A percentile compares a stretch with the other conserved stretches of the same genome.
Conservation (phyloP, 768 basidiomycete species). For the Rubroboletus pulcherrimus region DNA sequence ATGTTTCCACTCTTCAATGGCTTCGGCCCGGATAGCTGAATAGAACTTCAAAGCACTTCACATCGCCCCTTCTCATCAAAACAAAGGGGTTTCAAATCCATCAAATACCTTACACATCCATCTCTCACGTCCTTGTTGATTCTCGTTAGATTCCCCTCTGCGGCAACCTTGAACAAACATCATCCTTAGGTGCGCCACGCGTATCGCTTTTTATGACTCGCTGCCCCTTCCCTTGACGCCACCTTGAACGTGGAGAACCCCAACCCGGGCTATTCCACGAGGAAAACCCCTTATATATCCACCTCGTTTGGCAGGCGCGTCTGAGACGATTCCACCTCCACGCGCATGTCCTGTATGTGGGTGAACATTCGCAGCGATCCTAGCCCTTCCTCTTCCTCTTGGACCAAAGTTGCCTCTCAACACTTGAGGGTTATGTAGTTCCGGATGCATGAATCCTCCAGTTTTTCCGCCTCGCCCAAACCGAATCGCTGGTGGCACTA, state of each 20-base stretch:
- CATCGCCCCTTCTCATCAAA: background rate
- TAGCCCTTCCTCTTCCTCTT: constrained; percentile 30
- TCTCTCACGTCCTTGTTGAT: background rate
- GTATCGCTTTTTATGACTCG: constrained; percentile 10
- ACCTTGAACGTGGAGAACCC: background rate
- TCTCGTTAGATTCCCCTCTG: background rate
- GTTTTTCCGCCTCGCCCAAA: constrained; percentile 70
- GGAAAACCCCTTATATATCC: constrained; percentile 8
- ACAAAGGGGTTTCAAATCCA: background rate
- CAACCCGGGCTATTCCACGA: constrained; percentile 17
- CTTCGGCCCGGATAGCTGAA: background rate
- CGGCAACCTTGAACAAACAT: background rate
- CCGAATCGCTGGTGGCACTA: constrained; percentile 65
- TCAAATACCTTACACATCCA: background rate
- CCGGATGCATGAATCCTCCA: constrained; percentile 45
- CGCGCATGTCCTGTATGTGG: constrained; percentile 11
- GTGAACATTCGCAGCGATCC: constrained; percentile 24
- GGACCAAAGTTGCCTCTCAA: constrained; percentile 25
- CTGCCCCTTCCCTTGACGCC: constrained; percentile 6
- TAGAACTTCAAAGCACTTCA: background rate
- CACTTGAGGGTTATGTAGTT: constrained; percentile 32
- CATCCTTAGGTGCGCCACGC: background rate
- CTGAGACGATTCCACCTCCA: constrained; percentile 1
- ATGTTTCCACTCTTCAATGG: too few species aligned
- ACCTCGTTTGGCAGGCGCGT: background rate